Evolutionary conservation across 257 asterid genomes (phyloP).

Genomic region (Prunella vulgaris): DNA sequence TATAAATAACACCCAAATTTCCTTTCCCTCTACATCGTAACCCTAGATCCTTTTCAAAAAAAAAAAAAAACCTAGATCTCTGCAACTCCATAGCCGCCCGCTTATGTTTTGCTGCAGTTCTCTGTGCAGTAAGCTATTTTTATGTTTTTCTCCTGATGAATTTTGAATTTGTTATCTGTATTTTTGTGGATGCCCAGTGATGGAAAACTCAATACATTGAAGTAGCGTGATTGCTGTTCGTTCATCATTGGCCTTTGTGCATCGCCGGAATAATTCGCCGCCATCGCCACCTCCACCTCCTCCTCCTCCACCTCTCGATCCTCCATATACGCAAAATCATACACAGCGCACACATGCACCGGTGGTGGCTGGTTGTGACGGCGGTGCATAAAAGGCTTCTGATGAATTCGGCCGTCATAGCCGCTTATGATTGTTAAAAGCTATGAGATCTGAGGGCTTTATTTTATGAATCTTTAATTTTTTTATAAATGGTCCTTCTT

Average conservation of each 20-base stretch:
- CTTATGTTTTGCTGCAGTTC: not conserved
- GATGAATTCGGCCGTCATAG: slow-evolving; percentile 38
- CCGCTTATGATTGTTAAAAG: slow-evolving; percentile 51
- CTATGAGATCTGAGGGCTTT: slow-evolving; percentile 91
- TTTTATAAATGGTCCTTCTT: too few relatives aligned
- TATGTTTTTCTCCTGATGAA: not conserved
- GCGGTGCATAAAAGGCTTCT: slow-evolving; percentile 39
- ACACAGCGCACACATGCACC: slow-evolving; percentile 18
- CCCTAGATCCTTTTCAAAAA: too few relatives aligned
- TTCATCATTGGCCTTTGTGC: slow-evolving; percentile 42
- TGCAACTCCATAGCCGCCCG: not conserved
- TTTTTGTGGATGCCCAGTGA: slow-evolving; percentile 30
- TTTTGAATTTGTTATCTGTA: not conserved
- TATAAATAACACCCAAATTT: not conserved
- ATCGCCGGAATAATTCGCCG: slow-evolving; percentile 33
- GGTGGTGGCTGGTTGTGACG: slow-evolving; percentile 33
- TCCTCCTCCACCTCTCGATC: not conserved
- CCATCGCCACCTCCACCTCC: slow-evolving; percentile 16
- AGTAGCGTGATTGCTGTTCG: slow-evolving; percentile 38
- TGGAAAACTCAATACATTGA: slow-evolving; percentile 45
- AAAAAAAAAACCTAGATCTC: slow-evolving; percentile 6
- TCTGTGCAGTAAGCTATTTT: not conserved
- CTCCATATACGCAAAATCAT: not conserved
- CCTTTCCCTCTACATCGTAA: too few relatives aligned
- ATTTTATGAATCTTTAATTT: not conserved